These are phyloP conservation scores for Penicillium brevicompactum DNA, from an alignment of 2,329 filamentous ascomycete species.

Conservation along the genomic window DNA sequence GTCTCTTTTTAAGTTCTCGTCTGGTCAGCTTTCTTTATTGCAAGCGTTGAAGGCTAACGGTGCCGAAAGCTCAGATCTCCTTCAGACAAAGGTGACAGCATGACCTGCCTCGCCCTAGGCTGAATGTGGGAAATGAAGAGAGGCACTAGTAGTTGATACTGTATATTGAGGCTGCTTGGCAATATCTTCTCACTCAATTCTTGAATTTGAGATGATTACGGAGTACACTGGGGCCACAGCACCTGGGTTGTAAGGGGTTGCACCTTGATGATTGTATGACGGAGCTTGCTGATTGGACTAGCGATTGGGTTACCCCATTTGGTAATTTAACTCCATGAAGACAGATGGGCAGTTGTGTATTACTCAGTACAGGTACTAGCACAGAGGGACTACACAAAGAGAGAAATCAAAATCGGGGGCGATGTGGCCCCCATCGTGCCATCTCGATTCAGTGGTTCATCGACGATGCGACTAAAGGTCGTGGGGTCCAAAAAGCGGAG, in stretches of 20 bases:
- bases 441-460: no score
- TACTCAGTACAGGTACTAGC: background rate
- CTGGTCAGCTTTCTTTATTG: background rate
- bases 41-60: background rate
- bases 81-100: conserved; percentile 11
- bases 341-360: background rate
- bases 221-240: background rate
- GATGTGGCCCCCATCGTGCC: no score
- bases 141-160: conserved; percentile 4
- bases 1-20: background rate
- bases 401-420: no score
- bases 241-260: background rate
- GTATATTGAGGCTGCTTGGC: conserved; percentile 5
- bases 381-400: no score
- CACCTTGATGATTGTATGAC: conserved; percentile 1
- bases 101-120: conserved; percentile 1
- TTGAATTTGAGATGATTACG: background rate
- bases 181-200: background rate
- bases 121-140: background rate
- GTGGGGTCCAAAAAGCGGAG: conserved; percentile 12
- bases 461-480: no score
- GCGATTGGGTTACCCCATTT: background rate
- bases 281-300: background rate
- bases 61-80: conserved; percentile 3
- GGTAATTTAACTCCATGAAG: background rate